Percentiles rank a stretch among this genome's conserved stretches.
Evolutionary conservation across 352 stramenopile genomes (phyloP).

Genomic region (Phytophthora aleatoria): DNA sequence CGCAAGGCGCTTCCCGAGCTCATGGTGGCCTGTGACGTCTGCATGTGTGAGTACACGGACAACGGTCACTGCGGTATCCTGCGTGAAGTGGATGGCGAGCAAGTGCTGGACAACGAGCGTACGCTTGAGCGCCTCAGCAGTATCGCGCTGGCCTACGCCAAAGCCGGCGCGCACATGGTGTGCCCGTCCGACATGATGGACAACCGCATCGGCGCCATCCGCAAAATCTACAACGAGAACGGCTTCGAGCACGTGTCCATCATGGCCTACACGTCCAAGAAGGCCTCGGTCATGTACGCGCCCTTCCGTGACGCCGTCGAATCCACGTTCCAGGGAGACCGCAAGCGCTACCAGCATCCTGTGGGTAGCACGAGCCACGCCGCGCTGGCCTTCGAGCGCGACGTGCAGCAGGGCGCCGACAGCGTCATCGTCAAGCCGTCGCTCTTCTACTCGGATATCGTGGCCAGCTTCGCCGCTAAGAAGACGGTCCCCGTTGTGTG

Average conservation of each 20-base stretch:
- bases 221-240: constrained; percentile 94
- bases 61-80: constrained; percentile 88
- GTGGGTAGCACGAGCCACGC: constrained; percentile 86
- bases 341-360: constrained; percentile 98
- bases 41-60: constrained; percentile 92
- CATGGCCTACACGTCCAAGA: constrained; percentile 99
- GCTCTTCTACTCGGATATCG: constrained; percentile 99
- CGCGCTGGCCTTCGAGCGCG: constrained; percentile 75
- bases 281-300: constrained; percentile 95
- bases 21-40: constrained; percentile 87
- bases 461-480: constrained; percentile 92
- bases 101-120: constrained; percentile 96
- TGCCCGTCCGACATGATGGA: constrained; percentile 98
- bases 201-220: constrained; percentile 96
- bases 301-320: constrained; percentile 98
- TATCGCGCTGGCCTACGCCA: constrained; percentile 95
- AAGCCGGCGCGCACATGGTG: constrained; percentile 97
- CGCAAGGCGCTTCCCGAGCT: constrained; percentile 73
- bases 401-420: constrained; percentile 94
- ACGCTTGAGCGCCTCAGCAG: constrained; percentile 96
- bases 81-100: constrained; percentile 91
- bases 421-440: constrained; percentile 99
- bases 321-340: constrained; percentile 93
- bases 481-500: constrained; percentile 95
- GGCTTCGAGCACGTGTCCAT: constrained; percentile 98